Percentiles rank a stretch among this genome's conserved stretches.
Conservation (phyloP, 2,329 filamentous ascomycete genomes). For the Cladosporium sp. region DNA sequence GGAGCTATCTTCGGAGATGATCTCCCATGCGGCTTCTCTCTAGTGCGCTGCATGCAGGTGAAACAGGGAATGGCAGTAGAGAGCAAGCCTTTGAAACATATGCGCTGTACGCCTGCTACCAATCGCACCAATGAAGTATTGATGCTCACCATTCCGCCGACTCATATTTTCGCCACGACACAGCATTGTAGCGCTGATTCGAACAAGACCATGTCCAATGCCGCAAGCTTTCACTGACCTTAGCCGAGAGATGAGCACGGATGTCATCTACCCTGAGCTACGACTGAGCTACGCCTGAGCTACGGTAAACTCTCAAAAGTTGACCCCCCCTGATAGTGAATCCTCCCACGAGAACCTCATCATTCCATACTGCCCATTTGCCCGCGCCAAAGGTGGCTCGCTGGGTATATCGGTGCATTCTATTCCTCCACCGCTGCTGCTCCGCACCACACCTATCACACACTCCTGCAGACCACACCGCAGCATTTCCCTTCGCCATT, state of each 20-base stretch:
- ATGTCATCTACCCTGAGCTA: no score
- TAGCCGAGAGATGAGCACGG: not conserved
- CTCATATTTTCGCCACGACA: no score
- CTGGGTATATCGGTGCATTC: constrained; percentile 5
- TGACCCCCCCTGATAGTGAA: constrained; percentile 8
- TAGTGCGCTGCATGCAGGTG: not conserved
- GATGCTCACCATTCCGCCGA: no score
- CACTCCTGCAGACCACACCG: not conserved
- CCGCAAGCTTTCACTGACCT: not conserved
- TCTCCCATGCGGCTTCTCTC: constrained; percentile 3
- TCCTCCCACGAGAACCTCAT: not conserved
- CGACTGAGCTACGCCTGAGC: no score
- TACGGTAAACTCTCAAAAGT: constrained; percentile 1
- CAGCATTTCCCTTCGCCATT: not conserved
- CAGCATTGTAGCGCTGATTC: no score
- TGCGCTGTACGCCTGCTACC: no score
- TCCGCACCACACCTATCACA: not conserved
- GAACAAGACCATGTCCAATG: no score
- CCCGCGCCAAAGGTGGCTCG: constrained; percentile 4
- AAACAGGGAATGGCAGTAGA: constrained; percentile 4
- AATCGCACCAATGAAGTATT: no score
- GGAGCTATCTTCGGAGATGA: constrained; percentile 14
- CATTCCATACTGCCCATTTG: not conserved
- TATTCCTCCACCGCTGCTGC: not conserved
- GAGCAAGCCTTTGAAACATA: not conserved